phyloP scores from a whole-genome alignment of 2,329 filamentous ascomycete species.

The Penicillium sp. region DNA sequence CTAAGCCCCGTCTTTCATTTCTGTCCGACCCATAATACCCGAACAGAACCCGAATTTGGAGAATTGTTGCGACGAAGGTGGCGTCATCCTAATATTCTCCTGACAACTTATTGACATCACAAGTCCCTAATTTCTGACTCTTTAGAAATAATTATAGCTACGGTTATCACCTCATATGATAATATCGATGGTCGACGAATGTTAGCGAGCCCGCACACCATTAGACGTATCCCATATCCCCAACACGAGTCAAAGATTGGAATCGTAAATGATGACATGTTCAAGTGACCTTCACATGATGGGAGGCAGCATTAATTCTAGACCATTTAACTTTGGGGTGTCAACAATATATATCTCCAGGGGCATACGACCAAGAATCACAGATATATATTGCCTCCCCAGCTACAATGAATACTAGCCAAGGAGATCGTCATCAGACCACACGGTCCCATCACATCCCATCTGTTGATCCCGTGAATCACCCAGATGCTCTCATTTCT shows the following conservation, averaged over 20 bases:
- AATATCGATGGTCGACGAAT: not conserved
- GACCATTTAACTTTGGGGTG: too few relatives aligned
- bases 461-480: too few relatives aligned
- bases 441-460: too few relatives aligned
- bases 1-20: not conserved
- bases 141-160: not conserved
- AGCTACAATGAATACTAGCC: too few relatives aligned
- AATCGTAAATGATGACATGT: not conserved
- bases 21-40: not conserved
- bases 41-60: not conserved
- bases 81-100: not conserved
- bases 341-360: too few relatives aligned
- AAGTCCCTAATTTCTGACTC: not conserved
- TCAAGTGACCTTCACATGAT: not conserved
- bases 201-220: not conserved
- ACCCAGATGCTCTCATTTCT: too few relatives aligned
- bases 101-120: not conserved
- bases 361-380: too few relatives aligned
- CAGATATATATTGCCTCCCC: too few relatives aligned
- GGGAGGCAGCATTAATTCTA: not conserved
- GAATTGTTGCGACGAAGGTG: not conserved
- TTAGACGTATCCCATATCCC: not conserved
- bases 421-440: too few relatives aligned
- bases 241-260: not conserved
- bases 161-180: not conserved